These are phyloP conservation scores for Paulownia fortunei DNA, from an alignment of 257 asterid genomes.

Conservation along the genomic window DNA sequence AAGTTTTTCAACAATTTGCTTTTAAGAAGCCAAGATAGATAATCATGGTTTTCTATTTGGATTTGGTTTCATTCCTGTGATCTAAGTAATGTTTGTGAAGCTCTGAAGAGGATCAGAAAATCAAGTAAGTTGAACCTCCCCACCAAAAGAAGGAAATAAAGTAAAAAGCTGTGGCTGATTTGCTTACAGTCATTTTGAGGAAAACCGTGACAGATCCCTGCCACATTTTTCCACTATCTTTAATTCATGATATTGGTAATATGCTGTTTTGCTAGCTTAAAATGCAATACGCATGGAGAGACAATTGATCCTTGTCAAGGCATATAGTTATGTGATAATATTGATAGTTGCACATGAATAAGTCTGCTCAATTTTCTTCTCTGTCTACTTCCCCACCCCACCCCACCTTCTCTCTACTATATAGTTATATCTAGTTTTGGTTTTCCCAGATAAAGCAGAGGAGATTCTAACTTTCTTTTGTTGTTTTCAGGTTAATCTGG, in stretches of 20 bases:
- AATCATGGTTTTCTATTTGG: neutral
- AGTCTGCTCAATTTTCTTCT: neutral
- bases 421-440: neutral
- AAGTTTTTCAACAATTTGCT: neutral
- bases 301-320: neutral
- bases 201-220: neutral
- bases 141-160: neutral
- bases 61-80: neutral
- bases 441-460: neutral
- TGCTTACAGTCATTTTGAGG: neutral
- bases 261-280: neutral
- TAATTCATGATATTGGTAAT: neutral
- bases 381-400: neutral
- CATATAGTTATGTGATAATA: neutral
- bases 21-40: neutral
- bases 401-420: neutral
- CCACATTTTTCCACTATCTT: neutral
- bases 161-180: neutral
- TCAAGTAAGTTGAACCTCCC: neutral
- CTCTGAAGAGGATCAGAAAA: neutral
- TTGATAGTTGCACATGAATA: neutral
- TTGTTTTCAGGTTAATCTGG: slow-evolving; percentile 40
- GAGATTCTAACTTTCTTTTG: slow-evolving; percentile 10
- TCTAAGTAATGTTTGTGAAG: neutral
- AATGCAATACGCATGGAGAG: neutral